Base-by-base conservation (phyloP, 2,329 filamentous ascomycete species). In the Pseudogymnoascus sp. region DNA sequence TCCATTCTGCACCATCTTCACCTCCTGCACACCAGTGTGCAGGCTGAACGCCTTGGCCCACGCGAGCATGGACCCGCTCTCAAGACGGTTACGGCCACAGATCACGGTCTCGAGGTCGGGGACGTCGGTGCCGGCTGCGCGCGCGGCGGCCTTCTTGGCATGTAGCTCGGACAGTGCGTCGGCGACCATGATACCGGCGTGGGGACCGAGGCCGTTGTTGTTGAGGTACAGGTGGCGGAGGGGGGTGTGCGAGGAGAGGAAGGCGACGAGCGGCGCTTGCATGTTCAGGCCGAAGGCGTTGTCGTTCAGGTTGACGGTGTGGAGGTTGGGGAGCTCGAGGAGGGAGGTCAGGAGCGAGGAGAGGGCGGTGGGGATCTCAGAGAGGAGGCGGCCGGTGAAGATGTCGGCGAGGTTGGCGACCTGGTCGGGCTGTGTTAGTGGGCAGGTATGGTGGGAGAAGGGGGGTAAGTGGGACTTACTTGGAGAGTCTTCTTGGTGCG, bases 1-100 rank as follows among this genome's bases (percentile, higher is more conserved):
- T 59, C 94, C 94, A 74, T 99, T 97, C 76, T 97, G 94, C 25
- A 96, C 91, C 94, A 99, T 97, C 81, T 93, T 95, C 68, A 99
- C 85, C 63, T 86, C 86, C 76, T 87, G 89, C 65, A 99, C 83
- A 62, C 88, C 87, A 66, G 83, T 86, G 73, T 97, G 91, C 62
- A 93, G 86, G 69, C 86, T 85, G 74, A 90, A 97, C 1, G 91
- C 83, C 73, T 88, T 89, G 41, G 92, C 92, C 94, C 94, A 99
- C 0, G 93, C 92, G 12, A 84, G 85, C 94, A 99, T 99, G 72
- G 88, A 94, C 67, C 93, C 94, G 70, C 92, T 96, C 78, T 99
- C 94, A 58, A 99, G 82, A 67, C 94, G 83, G 78, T 99, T 99
- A 67, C 94, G 90, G 41, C 94, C 94, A 75, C 94, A 99, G 71